Evolutionary conservation across 208 protist genomes (phyloP), one percentile per base, ranked within the genome.

Genomic region (Wallacemonas sp.): DNA sequence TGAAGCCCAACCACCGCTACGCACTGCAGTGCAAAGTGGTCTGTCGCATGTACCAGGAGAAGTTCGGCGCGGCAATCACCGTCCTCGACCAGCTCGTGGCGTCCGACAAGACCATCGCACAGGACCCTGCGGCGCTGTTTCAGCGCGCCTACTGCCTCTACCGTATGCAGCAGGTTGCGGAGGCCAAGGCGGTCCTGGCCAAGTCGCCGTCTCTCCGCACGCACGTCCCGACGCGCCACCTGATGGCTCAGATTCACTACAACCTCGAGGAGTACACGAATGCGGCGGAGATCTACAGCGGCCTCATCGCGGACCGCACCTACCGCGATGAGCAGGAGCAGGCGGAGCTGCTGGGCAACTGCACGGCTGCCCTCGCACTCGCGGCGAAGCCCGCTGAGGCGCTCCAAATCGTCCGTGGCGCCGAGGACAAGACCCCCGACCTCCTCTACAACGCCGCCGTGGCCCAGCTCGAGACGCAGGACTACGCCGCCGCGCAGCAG

Each of bases 161-260:
- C 60, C 79, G 87, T 23, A 38, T 85, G 52, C 68, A 71, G 55
- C 80, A 85, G 19, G 83, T 88, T 73, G n/a, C 41, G 9, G 72
- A 88, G 66, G 90, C 90, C 9, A 76, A 82, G 52, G 24, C 24
- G 16, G 70, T 76, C 27, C 73, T 90, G 39, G 33, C 29, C 24
- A 30, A 43, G 12, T 68, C 72, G 26, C 65, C 70, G 36, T 70
- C 66, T 14, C 34, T 43, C 9, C 24, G 60, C 19, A 57, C 56
- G 27, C 70, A 87, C 38, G 65, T 76, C 30, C 72, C 86, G 3
- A 81, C 82, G 16, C 76, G 76, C 8, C 81, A 95, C 67, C 75
- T 95, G 4, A 76, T 91, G 4, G 90, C 87, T 3, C 90, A 95
- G 66, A 69, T 92, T 8, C 78, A 90, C 70, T 95, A 93, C 76